Evolutionary conservation across 75 land plant species (phyloP).

Genomic region (Adiantum capillusveneris): DNA sequence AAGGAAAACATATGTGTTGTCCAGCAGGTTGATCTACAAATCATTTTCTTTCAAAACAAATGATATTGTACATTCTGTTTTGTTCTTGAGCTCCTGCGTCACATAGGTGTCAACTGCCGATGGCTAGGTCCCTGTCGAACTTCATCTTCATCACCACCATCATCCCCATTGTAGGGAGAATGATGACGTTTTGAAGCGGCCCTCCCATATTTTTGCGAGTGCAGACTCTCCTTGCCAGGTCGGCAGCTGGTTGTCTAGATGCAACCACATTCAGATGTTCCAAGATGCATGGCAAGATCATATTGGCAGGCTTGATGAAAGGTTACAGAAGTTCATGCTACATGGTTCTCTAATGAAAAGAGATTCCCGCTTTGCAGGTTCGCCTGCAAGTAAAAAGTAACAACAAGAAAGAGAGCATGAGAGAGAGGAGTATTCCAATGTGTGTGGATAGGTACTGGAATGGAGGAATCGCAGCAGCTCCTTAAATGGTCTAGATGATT

Average conservation of each 20-base stretch:
- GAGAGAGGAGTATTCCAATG: background rate
- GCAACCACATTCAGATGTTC: background rate
- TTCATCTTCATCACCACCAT: constrained; percentile 30
- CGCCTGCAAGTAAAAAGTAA: background rate
- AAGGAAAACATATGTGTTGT: background rate
- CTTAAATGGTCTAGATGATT: background rate
- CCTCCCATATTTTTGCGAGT: background rate
- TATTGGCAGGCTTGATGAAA: background rate
- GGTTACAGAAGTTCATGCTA: constrained; percentile 2
- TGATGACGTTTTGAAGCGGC: background rate
- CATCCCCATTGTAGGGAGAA: constrained; percentile 14
- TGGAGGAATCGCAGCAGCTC: background rate
- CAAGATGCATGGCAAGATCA: constrained; percentile 6
- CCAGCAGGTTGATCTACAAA: no score
- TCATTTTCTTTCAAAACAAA: no score
- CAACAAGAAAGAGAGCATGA: background rate
- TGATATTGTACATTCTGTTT: no score
- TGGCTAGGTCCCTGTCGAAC: constrained; percentile 15
- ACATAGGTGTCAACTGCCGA: background rate
- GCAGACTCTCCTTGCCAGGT: constrained; percentile 6
- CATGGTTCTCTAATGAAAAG: constrained; percentile 2
- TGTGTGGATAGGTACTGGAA: background rate
- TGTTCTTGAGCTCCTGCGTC: background rate
- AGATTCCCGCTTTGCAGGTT: background rate
- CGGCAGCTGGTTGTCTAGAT: background rate